These are phyloP conservation scores for barrel medic (Medicago truncatula) DNA, from an alignment of 306 rosid species.

Conservation along the genomic window DNA sequence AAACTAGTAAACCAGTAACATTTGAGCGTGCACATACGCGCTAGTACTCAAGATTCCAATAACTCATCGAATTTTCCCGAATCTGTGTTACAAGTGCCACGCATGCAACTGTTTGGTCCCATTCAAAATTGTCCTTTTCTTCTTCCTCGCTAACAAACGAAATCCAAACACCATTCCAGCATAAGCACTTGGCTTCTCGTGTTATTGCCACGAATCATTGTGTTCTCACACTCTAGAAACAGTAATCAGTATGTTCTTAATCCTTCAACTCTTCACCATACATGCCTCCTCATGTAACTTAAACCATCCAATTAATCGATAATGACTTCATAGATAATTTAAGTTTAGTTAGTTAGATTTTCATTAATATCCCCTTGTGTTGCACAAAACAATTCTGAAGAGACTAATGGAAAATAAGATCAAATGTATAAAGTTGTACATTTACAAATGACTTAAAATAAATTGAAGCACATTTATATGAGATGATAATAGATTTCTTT, in stretches of 20 bases:
- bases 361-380: too few relatives aligned
- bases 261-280: background rate
- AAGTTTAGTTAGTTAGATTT: too few relatives aligned
- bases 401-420: too few relatives aligned
- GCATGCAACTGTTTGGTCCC: slow-evolving; percentile 8
- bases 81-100: background rate
- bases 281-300: too few relatives aligned
- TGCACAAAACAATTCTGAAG: too few relatives aligned
- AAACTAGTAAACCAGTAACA: background rate
- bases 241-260: background rate
- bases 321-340: too few relatives aligned
- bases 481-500: too few relatives aligned
- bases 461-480: too few relatives aligned
- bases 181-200: background rate
- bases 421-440: too few relatives aligned
- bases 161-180: background rate
- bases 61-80: slow-evolving; percentile 8
- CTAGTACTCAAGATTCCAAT: background rate
- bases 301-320: too few relatives aligned
- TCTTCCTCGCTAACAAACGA: background rate
- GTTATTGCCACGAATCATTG: background rate
- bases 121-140: background rate
- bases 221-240: too few relatives aligned
- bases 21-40: background rate
- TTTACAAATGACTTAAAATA: too few relatives aligned